Evolutionary conservation across 495 filamentous ascomycete genomes (phyloP).

Genomic region (Aspergillus funiculosus): DNA sequence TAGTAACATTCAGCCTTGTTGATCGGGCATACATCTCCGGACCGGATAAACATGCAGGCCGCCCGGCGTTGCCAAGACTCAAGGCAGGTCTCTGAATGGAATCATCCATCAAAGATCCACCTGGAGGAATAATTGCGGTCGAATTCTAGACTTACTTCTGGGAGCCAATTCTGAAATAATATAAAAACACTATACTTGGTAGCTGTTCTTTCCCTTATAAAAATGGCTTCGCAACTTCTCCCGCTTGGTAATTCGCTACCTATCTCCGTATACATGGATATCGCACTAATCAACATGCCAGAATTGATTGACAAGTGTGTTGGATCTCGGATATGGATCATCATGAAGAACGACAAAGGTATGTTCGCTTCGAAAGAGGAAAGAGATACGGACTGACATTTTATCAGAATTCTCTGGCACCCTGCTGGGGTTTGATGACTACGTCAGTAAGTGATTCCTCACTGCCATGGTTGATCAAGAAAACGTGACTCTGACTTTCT

Average conservation of each 20-base stretch:
- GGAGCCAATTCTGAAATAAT: neutral
- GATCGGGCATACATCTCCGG: neutral
- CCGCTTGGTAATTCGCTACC: conserved; percentile 54
- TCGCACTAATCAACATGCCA: conserved; percentile 35
- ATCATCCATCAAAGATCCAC: conserved; percentile 8
- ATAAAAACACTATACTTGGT: neutral
- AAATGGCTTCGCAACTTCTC: conserved; percentile 75
- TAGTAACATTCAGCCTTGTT: neutral
- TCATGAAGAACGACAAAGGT: conserved; percentile 99
- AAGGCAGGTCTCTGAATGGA: conserved; percentile 4
- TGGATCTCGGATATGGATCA: conserved; percentile 94
- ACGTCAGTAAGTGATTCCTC: conserved; percentile 96
- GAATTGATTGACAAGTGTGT: conserved; percentile 99
- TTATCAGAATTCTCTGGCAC: conserved; percentile 84
- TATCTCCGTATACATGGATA: neutral
- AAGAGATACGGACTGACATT: conserved; percentile 16
- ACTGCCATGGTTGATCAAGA: conserved; percentile 1
- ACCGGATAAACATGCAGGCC: conserved; percentile 6
- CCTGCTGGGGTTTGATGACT: conserved; percentile 93
- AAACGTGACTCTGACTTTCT: conserved; percentile 9
- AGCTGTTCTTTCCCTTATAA: neutral
- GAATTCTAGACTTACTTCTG: neutral
- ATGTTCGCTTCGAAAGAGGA: conserved; percentile 6
- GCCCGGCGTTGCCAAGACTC: conserved; percentile 4
- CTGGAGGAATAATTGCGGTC: neutral